These are phyloP conservation scores for Hypomyces perniciosus DNA, from an alignment of 2,329 filamentous ascomycete genomes.

Conservation along the genomic window DNA sequence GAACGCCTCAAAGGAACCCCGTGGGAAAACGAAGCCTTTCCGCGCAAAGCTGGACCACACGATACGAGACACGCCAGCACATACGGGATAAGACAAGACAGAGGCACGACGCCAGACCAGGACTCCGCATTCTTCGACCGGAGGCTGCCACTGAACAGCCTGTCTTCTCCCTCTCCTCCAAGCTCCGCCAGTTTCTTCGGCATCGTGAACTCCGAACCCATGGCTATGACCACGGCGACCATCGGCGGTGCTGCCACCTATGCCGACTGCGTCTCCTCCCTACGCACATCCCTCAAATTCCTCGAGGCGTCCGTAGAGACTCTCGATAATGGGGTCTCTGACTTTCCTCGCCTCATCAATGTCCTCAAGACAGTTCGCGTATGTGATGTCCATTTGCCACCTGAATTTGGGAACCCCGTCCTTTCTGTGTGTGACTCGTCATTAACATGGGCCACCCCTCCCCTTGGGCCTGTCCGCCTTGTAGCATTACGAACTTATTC, in stretches of 20 bases:
- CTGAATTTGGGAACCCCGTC: background rate
- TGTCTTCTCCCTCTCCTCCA: background rate
- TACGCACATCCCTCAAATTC: constrained; percentile 54
- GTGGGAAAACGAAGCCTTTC: background rate
- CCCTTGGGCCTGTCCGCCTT: background rate
- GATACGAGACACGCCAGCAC: background rate
- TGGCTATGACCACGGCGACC: constrained; percentile 19
- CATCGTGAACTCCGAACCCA: constrained; percentile 13
- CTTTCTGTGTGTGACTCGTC: background rate
- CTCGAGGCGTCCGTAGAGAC: constrained; percentile 56
- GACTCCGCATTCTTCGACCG: constrained; percentile 9
- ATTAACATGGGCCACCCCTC: constrained; percentile 7
- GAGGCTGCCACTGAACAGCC: background rate
- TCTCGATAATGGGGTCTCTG: constrained; percentile 49
- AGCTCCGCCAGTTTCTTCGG: constrained; percentile 7
- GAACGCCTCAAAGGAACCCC: background rate
- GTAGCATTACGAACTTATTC: constrained; percentile 88
- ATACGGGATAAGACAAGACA: background rate
- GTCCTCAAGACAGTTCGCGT: constrained; percentile 55
- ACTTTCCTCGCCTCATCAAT: constrained; percentile 50
- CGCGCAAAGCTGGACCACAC: background rate
- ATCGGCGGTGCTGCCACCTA: constrained; percentile 34
- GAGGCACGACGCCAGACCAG: background rate
- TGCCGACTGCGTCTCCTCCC: constrained; percentile 53
- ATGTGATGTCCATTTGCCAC: constrained; percentile 21